Evolutionary conservation across 2,329 filamentous ascomycete genomes (phyloP).

Genomic region (Dactylellina haptotyla): DNA sequence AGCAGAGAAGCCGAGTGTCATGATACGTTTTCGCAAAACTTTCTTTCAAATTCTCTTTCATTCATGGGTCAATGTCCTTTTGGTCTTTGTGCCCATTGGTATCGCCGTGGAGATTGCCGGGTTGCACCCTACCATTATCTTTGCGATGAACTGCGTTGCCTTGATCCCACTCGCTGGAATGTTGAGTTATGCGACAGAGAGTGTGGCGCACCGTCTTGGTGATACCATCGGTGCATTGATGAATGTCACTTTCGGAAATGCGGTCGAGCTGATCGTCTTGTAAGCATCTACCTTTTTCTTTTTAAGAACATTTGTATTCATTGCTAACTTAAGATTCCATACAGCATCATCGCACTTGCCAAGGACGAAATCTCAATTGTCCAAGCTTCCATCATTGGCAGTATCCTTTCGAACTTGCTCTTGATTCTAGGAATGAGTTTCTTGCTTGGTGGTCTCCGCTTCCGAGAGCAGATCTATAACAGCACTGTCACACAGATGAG

Average conservation of each 20-base stretch:
- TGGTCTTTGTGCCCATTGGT: constrained; percentile 81
- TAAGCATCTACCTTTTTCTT: constrained; percentile 59
- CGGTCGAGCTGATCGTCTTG: constrained; percentile 83
- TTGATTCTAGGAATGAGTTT: constrained; percentile 94
- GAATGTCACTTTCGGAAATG: constrained; percentile 82
- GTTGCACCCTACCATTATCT: constrained; percentile 71
- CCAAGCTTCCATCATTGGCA: constrained; percentile 87
- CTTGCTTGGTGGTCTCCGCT: constrained; percentile 83
- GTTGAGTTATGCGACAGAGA: constrained; percentile 78
- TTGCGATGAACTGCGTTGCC: constrained; percentile 78
- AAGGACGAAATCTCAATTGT: constrained; percentile 90
- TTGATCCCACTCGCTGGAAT: constrained; percentile 79
- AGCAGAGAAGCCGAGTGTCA: constrained; percentile 47
- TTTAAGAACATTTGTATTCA: not conserved
- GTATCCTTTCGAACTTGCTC: constrained; percentile 86
- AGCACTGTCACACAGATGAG: constrained; percentile 97
- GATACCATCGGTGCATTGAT: constrained; percentile 77
- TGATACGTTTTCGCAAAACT: constrained; percentile 51
- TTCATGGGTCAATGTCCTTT: constrained; percentile 80
- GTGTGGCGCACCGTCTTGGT: constrained; percentile 76
- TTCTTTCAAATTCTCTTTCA: constrained; percentile 68
- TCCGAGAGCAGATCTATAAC: constrained; percentile 92
- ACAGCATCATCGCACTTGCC: constrained; percentile 72
- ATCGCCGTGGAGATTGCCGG: constrained; percentile 71
- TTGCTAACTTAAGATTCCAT: constrained; percentile 44